These are phyloP conservation scores for Colletotrichum noveboracense DNA, from an alignment of 2,329 filamentous ascomycete species.

Conservation along the genomic window DNA sequence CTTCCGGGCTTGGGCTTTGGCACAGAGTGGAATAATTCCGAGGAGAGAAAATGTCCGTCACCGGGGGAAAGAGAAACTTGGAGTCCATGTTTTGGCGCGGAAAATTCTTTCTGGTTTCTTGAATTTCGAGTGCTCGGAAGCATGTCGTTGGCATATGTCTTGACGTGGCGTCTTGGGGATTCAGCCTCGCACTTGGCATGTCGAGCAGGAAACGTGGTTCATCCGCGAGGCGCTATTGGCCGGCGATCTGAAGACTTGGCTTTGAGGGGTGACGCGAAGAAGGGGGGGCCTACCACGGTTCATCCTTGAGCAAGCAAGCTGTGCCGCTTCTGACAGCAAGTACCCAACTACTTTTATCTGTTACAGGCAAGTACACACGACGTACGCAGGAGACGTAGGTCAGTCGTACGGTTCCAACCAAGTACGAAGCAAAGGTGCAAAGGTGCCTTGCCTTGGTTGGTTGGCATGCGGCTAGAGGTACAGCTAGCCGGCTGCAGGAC, in stretches of 20 bases:
- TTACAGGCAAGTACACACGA: neutral
- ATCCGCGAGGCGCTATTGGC: conserved; percentile 23
- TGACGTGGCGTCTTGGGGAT: neutral
- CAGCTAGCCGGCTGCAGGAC: neutral
- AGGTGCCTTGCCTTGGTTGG: neutral
- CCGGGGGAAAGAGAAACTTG: neutral
- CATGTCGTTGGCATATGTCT: neutral
- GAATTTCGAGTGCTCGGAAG: neutral
- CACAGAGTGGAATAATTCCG: neutral
- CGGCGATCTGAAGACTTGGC: conserved; percentile 17
- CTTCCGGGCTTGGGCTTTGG: neutral
- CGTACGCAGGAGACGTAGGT: neutral
- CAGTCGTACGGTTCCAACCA: neutral
- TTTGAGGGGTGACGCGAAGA: neutral
- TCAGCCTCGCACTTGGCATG: conserved; percentile 30
- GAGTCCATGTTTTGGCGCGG: neutral
- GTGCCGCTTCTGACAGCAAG: neutral
- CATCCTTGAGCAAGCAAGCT: neutral
- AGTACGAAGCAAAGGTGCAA: neutral
- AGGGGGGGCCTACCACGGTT: neutral
- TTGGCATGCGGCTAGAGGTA: neutral
- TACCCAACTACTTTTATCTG: neutral
- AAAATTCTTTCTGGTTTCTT: neutral
- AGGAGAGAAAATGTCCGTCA: neutral
- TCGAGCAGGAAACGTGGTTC: conserved; percentile 27